A percentile compares a stretch with the other conserved stretches of the same genome.
These are phyloP conservation scores for Salix viminalis DNA, from an alignment of 345 rosid genomes.

Conservation along the genomic window DNA sequence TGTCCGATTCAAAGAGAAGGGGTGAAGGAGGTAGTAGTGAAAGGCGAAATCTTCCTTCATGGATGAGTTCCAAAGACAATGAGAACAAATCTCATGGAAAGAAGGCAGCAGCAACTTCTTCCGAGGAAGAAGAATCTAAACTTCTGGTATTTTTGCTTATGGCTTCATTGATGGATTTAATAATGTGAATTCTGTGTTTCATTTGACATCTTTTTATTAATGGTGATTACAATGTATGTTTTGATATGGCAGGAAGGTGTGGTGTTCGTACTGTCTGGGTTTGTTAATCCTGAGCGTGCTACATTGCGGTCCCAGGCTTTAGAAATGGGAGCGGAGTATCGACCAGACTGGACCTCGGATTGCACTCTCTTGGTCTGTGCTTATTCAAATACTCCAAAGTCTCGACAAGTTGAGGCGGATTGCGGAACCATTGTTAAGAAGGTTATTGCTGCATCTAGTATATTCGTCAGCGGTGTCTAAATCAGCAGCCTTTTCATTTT, in stretches of 20 bases:
- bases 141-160: constrained; percentile 48
- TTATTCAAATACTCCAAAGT: constrained; percentile 85
- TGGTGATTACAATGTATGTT: constrained; percentile 8
- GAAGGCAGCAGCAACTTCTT: not conserved
- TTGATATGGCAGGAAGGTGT: constrained; percentile 71
- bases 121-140: constrained; percentile 29
- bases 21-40: constrained; percentile 16
- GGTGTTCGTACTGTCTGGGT: constrained; percentile 77
- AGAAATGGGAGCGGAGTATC: constrained; percentile 82
- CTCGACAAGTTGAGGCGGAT: constrained; percentile 68
- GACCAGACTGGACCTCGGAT: constrained; percentile 72
- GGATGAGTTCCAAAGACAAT: constrained; percentile 60
- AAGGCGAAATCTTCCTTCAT: constrained; percentile 71
- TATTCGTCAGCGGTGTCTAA: not conserved
- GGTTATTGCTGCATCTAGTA: constrained; percentile 30
- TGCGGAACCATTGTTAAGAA: constrained; percentile 75
- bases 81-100: not conserved
- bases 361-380: constrained; percentile 84
- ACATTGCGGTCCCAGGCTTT: constrained; percentile 73
- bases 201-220: not conserved
- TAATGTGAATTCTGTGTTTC: not conserved
- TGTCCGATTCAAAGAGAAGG: constrained; percentile 37
- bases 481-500: no score
- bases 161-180: not conserved
- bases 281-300: constrained; percentile 81